Evolutionary conservation across 768 basidiomycete genomes (phyloP).

Genomic region (Hebeloma cylindrosporum): DNA sequence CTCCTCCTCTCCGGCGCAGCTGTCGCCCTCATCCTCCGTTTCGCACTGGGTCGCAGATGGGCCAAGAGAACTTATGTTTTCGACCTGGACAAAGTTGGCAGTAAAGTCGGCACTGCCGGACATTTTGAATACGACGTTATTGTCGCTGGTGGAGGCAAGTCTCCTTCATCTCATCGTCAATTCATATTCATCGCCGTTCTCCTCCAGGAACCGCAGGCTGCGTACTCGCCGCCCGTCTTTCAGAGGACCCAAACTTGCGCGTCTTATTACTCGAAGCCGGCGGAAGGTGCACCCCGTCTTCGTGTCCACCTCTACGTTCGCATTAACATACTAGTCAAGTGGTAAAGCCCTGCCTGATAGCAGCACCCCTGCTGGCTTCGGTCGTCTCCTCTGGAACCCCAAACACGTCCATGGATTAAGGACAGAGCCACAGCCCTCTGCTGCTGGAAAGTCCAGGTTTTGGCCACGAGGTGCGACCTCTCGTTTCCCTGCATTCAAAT

Average conservation of each 20-base stretch:
- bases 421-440: constrained; percentile 56
- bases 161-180: not conserved
- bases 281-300: constrained; percentile 44
- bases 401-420: constrained; percentile 49
- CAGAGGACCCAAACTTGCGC: constrained; percentile 49
- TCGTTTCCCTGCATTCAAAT: not conserved
- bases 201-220: constrained; percentile 67
- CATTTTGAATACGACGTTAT: constrained; percentile 48
- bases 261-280: constrained; percentile 62
- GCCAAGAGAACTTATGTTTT: constrained; percentile 24
- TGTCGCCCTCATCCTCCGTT: constrained; percentile 25
- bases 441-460: constrained; percentile 43
- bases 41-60: constrained; percentile 13
- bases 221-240: constrained; percentile 55
- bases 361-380: constrained; percentile 42
- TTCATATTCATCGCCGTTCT: constrained; percentile 2
- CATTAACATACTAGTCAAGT: constrained; percentile 28
- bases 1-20: constrained; percentile 7
- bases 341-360: constrained; percentile 40
- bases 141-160: constrained; percentile 52
- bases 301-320: not conserved
- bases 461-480: constrained; percentile 61
- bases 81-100: constrained; percentile 25
- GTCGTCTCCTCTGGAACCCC: constrained; percentile 36
- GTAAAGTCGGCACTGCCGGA: constrained; percentile 4